These are phyloP conservation scores for Pharus latifolius DNA, from an alignment of 176 grass and related monocot species.

Conservation along the genomic window DNA sequence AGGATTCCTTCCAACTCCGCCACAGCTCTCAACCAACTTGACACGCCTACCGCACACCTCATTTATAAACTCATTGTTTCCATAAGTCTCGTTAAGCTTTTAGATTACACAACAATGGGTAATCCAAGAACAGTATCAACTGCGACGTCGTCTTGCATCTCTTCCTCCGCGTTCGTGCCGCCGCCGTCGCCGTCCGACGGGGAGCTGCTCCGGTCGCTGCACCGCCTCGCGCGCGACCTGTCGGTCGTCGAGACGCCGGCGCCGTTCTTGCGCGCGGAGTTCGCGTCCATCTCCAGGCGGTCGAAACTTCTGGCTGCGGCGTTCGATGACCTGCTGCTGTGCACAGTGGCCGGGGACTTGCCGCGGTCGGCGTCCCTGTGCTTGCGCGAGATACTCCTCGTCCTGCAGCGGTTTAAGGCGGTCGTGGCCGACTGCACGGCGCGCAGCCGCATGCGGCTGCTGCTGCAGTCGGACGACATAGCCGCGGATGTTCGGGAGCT, in stretches of 20 bases:
- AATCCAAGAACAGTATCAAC: conserved; percentile 3
- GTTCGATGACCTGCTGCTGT: conserved; percentile 62
- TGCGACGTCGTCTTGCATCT: conserved; percentile 4
- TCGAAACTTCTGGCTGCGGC: conserved; percentile 51
- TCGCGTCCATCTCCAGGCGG: conserved; percentile 42
- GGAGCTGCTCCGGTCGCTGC: conserved; percentile 62
- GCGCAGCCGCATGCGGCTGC: conserved; percentile 60
- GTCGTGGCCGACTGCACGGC: conserved; percentile 46
- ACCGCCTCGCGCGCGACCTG: conserved; percentile 53
- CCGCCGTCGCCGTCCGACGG: conserved; percentile 43
- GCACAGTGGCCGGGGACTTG: background rate
- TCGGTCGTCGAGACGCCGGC: conserved; percentile 24
- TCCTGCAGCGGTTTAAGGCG: conserved; percentile 73
- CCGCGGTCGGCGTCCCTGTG: conserved; percentile 71
- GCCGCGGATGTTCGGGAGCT: conserved; percentile 55
- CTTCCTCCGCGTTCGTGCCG: conserved; percentile 12
- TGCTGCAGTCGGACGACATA: conserved; percentile 50
- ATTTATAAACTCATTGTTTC: conserved; percentile 17
- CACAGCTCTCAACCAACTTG: conserved; percentile 30
- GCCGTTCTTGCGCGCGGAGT: conserved; percentile 29
- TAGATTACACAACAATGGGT: conserved; percentile 2
- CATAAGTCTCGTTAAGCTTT: background rate
- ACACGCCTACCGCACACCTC: background rate
- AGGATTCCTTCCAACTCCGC: conserved; percentile 25
- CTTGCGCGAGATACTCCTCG: conserved; percentile 71